Conservation (phyloP, 2,329 filamentous ascomycete species). For the Arthroderma sp. region DNA sequence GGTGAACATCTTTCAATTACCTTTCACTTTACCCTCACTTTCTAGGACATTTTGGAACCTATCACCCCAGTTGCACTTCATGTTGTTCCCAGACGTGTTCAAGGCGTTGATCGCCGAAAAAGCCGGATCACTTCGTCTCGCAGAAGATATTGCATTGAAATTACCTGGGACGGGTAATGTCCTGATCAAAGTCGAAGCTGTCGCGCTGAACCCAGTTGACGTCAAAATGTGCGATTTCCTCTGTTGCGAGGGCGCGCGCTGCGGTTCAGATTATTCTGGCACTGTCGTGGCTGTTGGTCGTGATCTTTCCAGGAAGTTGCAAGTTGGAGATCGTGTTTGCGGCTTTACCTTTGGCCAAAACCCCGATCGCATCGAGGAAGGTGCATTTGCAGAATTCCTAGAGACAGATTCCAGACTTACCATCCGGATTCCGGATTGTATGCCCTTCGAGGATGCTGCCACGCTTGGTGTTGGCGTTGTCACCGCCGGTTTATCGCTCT, state of each 20-base stretch:
- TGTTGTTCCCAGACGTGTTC: no score
- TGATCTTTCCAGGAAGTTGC: background rate
- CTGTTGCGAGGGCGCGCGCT: slow-evolving; percentile 5
- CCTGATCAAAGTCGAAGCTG: slow-evolving; percentile 9
- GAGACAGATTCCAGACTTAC: slow-evolving; percentile 17
- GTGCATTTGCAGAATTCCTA: slow-evolving; percentile 26
- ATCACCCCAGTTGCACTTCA: no score
- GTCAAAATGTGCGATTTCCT: slow-evolving; percentile 13
- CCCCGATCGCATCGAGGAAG: slow-evolving; percentile 15
- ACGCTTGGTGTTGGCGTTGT: slow-evolving; percentile 17
- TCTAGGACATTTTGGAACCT: no score
- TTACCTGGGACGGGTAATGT: background rate
- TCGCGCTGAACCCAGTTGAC: slow-evolving; percentile 15
- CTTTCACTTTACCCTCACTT: no score
- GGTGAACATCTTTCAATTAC: no score
- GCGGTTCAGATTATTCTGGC: slow-evolving; percentile 9
- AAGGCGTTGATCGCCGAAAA: no score
- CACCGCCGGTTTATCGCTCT: slow-evolving; percentile 19
- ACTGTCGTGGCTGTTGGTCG: slow-evolving; percentile 4
- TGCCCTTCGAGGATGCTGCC: slow-evolving; percentile 21
- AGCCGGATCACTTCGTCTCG: no score
- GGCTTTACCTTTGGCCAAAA: slow-evolving; percentile 24
- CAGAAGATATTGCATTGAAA: no score
- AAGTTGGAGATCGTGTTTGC: slow-evolving; percentile 22
- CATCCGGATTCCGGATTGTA: slow-evolving; percentile 18